Percentiles rank a stretch among this genome's conserved stretches.
Conservation (phyloP, 768 basidiomycete genomes). For the Podaxis mareebaensis region DNA sequence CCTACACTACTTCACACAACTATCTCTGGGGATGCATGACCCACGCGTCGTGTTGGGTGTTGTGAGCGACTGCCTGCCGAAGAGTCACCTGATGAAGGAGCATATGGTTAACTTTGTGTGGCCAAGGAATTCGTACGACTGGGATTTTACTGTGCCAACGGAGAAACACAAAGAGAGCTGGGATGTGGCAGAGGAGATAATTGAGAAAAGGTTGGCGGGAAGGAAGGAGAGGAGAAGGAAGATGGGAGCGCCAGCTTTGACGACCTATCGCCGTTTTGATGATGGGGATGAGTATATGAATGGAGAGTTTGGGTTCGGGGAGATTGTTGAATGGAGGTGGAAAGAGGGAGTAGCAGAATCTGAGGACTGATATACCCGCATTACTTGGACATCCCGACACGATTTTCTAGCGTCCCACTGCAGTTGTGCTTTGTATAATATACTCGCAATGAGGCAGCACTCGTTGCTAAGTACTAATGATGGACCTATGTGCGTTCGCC, state of each 20-base stretch:
- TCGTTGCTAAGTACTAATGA: no score
- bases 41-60: slow-evolving; percentile 9
- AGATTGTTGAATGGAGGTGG: background rate
- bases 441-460: no score
- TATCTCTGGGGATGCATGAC: slow-evolving; percentile 10
- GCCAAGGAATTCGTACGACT: slow-evolving; percentile 11
- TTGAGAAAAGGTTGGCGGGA: slow-evolving; percentile 2
- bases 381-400: no score
- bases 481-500: no score
- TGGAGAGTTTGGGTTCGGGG: slow-evolving; percentile 8
- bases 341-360: background rate
- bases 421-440: no score
- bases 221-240: slow-evolving; percentile 6
- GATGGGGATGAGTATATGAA: background rate
- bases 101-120: slow-evolving; percentile 8
- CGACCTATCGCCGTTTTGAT: background rate
- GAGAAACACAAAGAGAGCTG: slow-evolving; percentile 7
- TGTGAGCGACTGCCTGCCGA: background rate
- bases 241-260: background rate
- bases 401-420: no score
- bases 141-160: slow-evolving; percentile 9
- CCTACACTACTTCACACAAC: slow-evolving; percentile 10
- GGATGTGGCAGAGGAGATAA: slow-evolving; percentile 14
- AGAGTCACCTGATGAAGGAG: slow-evolving; percentile 8
- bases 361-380: background rate